Evolutionary conservation across 2,329 filamentous ascomycete genomes (phyloP).

Genomic region (Podosphaera fusca): DNA sequence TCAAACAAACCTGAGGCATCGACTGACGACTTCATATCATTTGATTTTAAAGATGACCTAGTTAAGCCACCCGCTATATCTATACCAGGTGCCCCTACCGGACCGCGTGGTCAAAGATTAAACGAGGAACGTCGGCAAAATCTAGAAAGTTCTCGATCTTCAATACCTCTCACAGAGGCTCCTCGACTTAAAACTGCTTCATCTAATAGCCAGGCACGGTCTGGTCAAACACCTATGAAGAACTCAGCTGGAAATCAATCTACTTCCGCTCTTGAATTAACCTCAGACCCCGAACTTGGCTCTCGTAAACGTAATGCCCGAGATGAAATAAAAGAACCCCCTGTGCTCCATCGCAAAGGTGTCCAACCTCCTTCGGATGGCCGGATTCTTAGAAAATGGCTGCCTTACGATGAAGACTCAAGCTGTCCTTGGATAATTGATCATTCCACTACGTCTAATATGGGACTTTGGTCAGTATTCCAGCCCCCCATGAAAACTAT

Average conservation of each 20-base stretch:
- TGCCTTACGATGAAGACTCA: constrained; percentile 15
- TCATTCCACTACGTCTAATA: constrained; percentile 28
- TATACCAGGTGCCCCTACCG: constrained; percentile 8
- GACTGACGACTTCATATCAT: constrained; percentile 73
- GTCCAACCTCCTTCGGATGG: constrained; percentile 2
- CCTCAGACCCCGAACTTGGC: constrained; percentile 26
- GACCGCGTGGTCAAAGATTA: constrained; percentile 5
- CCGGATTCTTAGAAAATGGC: constrained; percentile 23
- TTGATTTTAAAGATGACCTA: constrained; percentile 36
- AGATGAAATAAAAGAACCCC: constrained; percentile 30
- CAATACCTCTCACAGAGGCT: no score
- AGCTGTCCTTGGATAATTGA: constrained; percentile 42
- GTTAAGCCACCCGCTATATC: background rate
- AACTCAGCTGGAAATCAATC: no score
- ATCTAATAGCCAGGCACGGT: no score
- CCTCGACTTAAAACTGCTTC: no score
- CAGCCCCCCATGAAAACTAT: background rate
- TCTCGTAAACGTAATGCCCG: constrained; percentile 53
- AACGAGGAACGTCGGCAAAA: background rate
- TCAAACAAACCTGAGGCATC: constrained; percentile 30
- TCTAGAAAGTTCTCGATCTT: background rate
- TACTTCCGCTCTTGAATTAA: constrained; percentile 8
- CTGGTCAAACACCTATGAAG: no score
- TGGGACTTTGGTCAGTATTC: constrained; percentile 31
- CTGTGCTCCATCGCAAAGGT: constrained; percentile 7